Evolutionary conservation across 179 eudicot species (phyloP).

Genomic region (Camellia oleifera): DNA sequence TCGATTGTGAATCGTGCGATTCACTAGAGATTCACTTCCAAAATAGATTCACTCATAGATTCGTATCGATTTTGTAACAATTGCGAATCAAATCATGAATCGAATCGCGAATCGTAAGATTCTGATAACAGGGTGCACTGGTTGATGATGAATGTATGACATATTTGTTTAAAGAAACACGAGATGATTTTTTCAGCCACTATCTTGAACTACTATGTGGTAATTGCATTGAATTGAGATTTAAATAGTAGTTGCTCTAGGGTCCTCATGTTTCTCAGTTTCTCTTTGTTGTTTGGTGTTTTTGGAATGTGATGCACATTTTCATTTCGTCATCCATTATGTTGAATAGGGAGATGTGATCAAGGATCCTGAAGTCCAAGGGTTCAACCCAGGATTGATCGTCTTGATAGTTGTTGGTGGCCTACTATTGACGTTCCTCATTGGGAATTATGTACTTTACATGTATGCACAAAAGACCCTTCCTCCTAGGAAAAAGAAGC

Average conservation of each 20-base stretch:
- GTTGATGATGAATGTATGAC: background rate
- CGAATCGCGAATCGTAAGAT: too few relatives aligned
- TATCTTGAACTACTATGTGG: background rate
- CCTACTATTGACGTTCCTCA: conserved; percentile 55
- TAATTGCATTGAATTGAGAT: background rate
- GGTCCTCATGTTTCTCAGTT: background rate
- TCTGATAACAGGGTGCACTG: background rate
- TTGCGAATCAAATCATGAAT: too few relatives aligned
- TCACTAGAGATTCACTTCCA: too few relatives aligned
- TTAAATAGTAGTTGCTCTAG: background rate
- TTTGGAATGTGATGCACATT: too few relatives aligned
- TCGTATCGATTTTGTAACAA: too few relatives aligned
- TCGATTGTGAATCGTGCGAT: too few relatives aligned
- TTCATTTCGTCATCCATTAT: background rate
- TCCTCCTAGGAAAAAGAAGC: conserved; percentile 94
- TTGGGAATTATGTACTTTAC: conserved; percentile 73
- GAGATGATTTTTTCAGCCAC: background rate
- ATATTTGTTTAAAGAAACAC: background rate
- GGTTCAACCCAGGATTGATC: conserved; percentile 82
- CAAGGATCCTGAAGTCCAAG: conserved; percentile 46
- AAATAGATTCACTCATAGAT: too few relatives aligned
- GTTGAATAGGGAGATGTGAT: conserved; percentile 24
- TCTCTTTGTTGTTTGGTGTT: background rate
- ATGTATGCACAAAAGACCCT: conserved; percentile 76
- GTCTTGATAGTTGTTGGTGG: conserved; percentile 77